phyloP scores from a whole-genome alignment of 2,329 filamentous ascomycete species.

The Grosmannia serpens region DNA sequence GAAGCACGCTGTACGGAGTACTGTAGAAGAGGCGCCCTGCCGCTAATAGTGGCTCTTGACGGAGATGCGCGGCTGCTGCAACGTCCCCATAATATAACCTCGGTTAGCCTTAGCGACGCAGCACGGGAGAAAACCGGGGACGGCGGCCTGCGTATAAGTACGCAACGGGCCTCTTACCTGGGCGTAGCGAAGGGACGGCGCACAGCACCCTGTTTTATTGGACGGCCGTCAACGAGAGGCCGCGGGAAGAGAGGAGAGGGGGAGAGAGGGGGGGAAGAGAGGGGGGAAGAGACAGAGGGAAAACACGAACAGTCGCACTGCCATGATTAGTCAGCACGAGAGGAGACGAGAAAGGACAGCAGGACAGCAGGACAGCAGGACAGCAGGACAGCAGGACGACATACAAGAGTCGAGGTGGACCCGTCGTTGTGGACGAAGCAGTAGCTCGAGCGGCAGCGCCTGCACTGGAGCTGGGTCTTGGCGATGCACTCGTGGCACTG shows the following conservation, averaged over 20 bases:
- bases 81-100: conserved; percentile 4
- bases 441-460: conserved; percentile 65
- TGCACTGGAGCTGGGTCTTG: conserved; percentile 59
- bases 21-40: not conserved
- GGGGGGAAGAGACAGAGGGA: not conserved
- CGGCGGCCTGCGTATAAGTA: not conserved
- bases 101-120: conserved; percentile 5
- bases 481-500: conserved; percentile 69
- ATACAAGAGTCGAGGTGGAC: conserved; percentile 51
- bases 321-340: conserved; percentile 1
- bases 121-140: conserved; percentile 6
- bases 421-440: conserved; percentile 77
- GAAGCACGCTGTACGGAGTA: too few relatives aligned
- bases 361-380: conserved; percentile 13
- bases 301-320: conserved; percentile 12
- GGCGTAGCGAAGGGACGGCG: conserved; percentile 5
- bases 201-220: conserved; percentile 7
- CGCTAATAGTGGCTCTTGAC: conserved; percentile 8
- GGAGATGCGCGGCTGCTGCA: conserved; percentile 1
- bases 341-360: not conserved
- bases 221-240: not conserved
- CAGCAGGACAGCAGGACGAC: conserved; percentile 9
- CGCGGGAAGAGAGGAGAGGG: not conserved
- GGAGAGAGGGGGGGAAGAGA: not conserved
- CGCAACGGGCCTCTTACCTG: not conserved